Conservation (phyloP, 2,329 filamentous ascomycete species). For the Fusarium armeniacum region DNA sequence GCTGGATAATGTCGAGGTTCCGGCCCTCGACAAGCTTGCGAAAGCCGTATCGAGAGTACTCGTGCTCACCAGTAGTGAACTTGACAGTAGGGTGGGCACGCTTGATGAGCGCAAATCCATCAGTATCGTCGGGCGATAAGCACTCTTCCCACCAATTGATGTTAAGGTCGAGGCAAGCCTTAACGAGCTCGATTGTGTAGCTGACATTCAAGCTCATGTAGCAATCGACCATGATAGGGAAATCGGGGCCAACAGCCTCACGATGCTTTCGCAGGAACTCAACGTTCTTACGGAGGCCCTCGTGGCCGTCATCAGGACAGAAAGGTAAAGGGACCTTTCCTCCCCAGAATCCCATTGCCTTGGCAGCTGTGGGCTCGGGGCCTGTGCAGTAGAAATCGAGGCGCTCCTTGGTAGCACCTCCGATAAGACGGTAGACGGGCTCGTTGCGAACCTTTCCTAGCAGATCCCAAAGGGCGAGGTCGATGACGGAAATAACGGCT, state of each 20-base stretch:
- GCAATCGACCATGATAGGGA: slow-evolving; percentile 94
- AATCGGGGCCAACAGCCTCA: slow-evolving; percentile 87
- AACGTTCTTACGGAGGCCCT: slow-evolving; percentile 87
- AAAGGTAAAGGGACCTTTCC: slow-evolving; percentile 92
- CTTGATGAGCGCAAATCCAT: slow-evolving; percentile 92
- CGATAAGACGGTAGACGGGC: slow-evolving; percentile 94
- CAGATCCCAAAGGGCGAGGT: slow-evolving; percentile 92
- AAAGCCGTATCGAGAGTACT: slow-evolving; percentile 95
- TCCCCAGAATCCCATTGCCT: slow-evolving; percentile 89
- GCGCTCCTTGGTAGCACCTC: slow-evolving; percentile 85
- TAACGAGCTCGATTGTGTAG: slow-evolving; percentile 92
- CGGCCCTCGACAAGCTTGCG: slow-evolving; percentile 92
- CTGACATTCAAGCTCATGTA: slow-evolving; percentile 96
- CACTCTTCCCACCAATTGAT: slow-evolving; percentile 99
- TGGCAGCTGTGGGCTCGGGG: slow-evolving; percentile 83
- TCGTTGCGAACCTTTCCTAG: slow-evolving; percentile 91
- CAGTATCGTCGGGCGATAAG: slow-evolving; percentile 89
- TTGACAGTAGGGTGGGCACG: slow-evolving; percentile 89
- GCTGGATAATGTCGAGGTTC: slow-evolving; percentile 94
- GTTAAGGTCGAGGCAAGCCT: slow-evolving; percentile 84
- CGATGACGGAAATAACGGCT: slow-evolving; percentile 93
- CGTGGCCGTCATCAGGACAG: slow-evolving; percentile 87
- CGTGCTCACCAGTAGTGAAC: slow-evolving; percentile 96
- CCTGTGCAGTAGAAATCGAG: slow-evolving; percentile 96
- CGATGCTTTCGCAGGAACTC: slow-evolving; percentile 89